Evolutionary conservation across 768 basidiomycete species (phyloP).

Genomic region (Boletellus ananiceps): DNA sequence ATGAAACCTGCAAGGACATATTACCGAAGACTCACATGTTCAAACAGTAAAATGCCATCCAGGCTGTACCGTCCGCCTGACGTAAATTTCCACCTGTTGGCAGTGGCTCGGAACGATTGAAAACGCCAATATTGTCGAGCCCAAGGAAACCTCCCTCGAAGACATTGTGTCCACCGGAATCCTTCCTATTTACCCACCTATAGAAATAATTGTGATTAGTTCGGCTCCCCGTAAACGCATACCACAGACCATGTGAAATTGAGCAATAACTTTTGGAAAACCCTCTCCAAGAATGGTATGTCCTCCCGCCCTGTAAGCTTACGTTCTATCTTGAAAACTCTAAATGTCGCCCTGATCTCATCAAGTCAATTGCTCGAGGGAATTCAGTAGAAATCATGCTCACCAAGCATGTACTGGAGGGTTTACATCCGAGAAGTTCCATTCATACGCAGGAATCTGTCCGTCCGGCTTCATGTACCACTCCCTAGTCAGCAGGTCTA

Average conservation of each 20-base stretch:
- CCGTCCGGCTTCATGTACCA: slow-evolving; percentile 99
- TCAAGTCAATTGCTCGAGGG: neutral
- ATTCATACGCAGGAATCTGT: slow-evolving; percentile 97
- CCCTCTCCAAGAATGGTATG: slow-evolving; percentile 87
- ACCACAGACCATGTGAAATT: slow-evolving; percentile 88
- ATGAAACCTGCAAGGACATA: neutral
- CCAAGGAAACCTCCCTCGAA: slow-evolving; percentile 99
- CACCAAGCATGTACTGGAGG: slow-evolving; percentile 98
- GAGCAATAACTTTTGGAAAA: slow-evolving; percentile 94
- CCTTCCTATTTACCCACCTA: slow-evolving; percentile 99
- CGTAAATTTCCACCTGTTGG: slow-evolving; percentile 92
- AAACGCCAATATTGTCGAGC: slow-evolving; percentile 95
- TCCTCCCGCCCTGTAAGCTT: slow-evolving; percentile 92
- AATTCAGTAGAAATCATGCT: slow-evolving; percentile 10
- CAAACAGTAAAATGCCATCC: slow-evolving; percentile 99
- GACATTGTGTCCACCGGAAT: slow-evolving; percentile 89
- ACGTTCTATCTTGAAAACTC: slow-evolving; percentile 98
- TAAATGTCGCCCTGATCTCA: slow-evolving; percentile 81
- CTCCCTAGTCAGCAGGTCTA: slow-evolving; percentile 92
- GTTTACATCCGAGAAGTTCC: slow-evolving; percentile 99
- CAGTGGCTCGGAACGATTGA: slow-evolving; percentile 95
- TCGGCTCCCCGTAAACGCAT: neutral
- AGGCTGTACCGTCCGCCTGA: slow-evolving; percentile 97
- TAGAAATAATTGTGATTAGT: slow-evolving; percentile 1
- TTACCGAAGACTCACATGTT: slow-evolving; percentile 65